Conservation (phyloP, 768 basidiomycete genomes). For the Tulasnella sp. region DNA sequence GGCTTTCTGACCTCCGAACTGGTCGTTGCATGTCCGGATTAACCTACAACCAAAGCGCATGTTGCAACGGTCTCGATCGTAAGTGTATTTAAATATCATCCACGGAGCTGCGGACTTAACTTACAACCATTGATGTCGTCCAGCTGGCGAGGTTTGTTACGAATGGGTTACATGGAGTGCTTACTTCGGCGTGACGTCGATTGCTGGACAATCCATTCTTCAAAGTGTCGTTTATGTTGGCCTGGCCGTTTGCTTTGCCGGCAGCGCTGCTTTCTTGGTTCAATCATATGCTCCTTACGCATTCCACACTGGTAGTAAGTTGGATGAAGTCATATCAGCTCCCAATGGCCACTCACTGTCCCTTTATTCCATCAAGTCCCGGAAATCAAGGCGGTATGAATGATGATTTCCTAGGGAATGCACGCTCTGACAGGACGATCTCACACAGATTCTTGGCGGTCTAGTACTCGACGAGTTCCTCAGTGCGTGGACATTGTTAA, state of each 20-base stretch:
- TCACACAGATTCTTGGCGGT: conserved; percentile 59
- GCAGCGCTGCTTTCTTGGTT: conserved; percentile 56
- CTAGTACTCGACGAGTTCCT: conserved; percentile 84
- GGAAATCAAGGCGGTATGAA: conserved; percentile 65
- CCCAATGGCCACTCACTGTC: neutral
- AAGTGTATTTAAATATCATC: conserved; percentile 26
- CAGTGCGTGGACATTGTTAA: conserved; percentile 76
- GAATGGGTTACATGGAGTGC: conserved; percentile 67
- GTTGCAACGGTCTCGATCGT: conserved; percentile 58
- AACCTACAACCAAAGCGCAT: conserved; percentile 63
- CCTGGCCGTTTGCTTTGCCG: conserved; percentile 59
- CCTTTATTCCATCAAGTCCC: conserved; percentile 42
- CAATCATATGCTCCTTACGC: conserved; percentile 63
- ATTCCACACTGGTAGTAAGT: conserved; percentile 73
- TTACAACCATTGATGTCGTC: neutral
- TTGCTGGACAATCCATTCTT: conserved; percentile 53
- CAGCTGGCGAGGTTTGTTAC: conserved; percentile 58
- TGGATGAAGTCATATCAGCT: conserved; percentile 45
- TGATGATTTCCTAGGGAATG: too few species aligned
- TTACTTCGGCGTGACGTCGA: conserved; percentile 44
- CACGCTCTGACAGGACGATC: neutral
- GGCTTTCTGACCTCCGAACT: conserved; percentile 62
- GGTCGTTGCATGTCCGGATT: conserved; percentile 61
- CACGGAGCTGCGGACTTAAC: conserved; percentile 11
- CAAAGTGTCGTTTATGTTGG: conserved; percentile 58